A percentile compares a stretch with the other conserved stretches of the same genome.
Evolutionary conservation across 2,329 filamentous ascomycete genomes (phyloP).

Genomic region (Phaeoacremonium minimum): DNA sequence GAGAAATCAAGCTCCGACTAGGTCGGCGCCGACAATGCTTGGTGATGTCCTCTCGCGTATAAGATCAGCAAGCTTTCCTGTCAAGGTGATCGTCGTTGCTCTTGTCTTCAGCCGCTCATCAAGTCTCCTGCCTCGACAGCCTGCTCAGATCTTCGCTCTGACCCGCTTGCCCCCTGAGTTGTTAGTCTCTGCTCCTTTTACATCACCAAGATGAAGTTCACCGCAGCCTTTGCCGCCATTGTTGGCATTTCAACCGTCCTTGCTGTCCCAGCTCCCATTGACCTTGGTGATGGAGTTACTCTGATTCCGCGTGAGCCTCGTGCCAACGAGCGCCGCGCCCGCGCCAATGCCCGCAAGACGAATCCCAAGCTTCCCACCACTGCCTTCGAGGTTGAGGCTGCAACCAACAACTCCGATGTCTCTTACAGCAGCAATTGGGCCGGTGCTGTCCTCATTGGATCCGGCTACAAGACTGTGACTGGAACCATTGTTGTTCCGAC

Average conservation of each 20-base stretch:
- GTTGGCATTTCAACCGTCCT: constrained; percentile 29
- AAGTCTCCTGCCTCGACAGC: no score
- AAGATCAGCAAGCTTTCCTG: no score
- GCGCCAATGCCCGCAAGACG: background rate
- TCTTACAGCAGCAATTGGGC: constrained; percentile 44
- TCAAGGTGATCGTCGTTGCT: background rate
- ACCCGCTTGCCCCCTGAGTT: background rate
- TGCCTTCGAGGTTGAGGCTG: constrained; percentile 1
- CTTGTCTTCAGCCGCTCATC: background rate
- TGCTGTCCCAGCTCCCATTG: constrained; percentile 28
- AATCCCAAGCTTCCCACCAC: constrained; percentile 7
- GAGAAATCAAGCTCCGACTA: background rate
- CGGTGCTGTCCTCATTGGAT: constrained; percentile 48
- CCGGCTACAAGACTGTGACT: constrained; percentile 45
- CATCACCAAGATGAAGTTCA: constrained; percentile 4
- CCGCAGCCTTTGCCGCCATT: constrained; percentile 11
- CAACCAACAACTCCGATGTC: constrained; percentile 6
- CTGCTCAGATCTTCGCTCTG: background rate
- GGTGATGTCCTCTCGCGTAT: no score
- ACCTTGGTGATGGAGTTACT: constrained; percentile 40
- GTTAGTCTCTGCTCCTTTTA: background rate
- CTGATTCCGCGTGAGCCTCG: constrained; percentile 29
- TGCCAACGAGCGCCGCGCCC: constrained; percentile 14
- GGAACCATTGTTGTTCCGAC: constrained; percentile 49
- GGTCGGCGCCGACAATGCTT: background rate